Base-by-base conservation (phyloP, 2,329 filamentous ascomycete species). In the Aspergillus sp. region DNA sequence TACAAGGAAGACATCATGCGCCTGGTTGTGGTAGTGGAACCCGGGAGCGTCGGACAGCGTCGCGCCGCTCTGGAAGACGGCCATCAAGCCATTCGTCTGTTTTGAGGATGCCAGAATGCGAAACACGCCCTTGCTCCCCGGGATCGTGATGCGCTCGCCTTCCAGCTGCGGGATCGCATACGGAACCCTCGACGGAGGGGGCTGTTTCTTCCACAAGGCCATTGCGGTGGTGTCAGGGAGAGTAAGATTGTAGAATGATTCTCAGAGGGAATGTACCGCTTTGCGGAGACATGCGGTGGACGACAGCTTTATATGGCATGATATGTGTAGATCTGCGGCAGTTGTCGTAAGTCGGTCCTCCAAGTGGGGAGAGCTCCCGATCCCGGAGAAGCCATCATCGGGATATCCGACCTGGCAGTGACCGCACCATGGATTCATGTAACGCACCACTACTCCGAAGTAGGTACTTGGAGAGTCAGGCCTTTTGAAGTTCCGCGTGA, bases 1-100 rank as follows among this genome's bases (percentile, higher is more conserved):
- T 16, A 79, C 77, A 2, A 83, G 66, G 58, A 83, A 84, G 3
- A 83, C 76, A 60, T 83, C 81, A 57, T 83, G 81, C 0, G 81
- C 77, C 47, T 82, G 74, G 30, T 74, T 72, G 58, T 84, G 82
- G 58, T 76, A 82, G 63, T 84, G 81, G 58, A 83, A 84, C 0
- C 80, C 81, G 0, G 64, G 65, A 3, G 64, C 65, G 49, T 66
- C 65, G 2, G 65, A 66, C 4, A 66, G 67, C 2, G 76, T 74
- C 0, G 77, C 78, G 6, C 77, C 78, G 40, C 76, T 79, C 3
- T 71, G 66, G 52, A 82, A 79, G 13, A 82, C 73, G 3, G 78
- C 74, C 60, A 82, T 80, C 14, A 75, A 67, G 33, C 78, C 76
- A 57, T 76, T 70, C 2, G 76, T 81, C 57, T 82, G 78, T 57